Percentiles rank a stretch among this genome's conserved stretches.
Evolutionary conservation across 2,329 filamentous ascomycete species (phyloP).

Genomic region (Monilinia aucupariae): DNA sequence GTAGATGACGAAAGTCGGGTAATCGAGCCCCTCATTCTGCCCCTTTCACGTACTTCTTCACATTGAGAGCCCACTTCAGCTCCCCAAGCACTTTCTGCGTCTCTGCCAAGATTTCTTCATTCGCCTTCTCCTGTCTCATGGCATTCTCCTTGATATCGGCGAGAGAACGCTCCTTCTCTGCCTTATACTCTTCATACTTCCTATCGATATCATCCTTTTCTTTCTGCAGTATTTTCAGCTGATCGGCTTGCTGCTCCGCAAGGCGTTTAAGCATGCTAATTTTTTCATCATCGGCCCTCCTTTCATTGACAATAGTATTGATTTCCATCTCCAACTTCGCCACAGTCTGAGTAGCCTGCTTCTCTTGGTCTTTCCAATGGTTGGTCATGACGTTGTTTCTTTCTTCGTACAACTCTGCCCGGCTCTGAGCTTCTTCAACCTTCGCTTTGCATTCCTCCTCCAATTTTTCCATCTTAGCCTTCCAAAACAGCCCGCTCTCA

Average conservation of each 20-base stretch:
- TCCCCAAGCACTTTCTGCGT: constrained; percentile 57
- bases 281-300: constrained; percentile 55
- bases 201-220: constrained; percentile 57
- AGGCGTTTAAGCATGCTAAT: constrained; percentile 61
- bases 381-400: constrained; percentile 62
- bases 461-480: constrained; percentile 57
- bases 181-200: constrained; percentile 60
- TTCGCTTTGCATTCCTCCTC: constrained; percentile 54
- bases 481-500: constrained; percentile 56
- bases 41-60: constrained; percentile 56
- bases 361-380: constrained; percentile 62
- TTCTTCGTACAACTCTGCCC: constrained; percentile 63
- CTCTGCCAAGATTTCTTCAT: constrained; percentile 53
- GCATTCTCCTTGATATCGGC: constrained; percentile 54
- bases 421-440: constrained; percentile 59
- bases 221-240: constrained; percentile 54
- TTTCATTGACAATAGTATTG: constrained; percentile 48
- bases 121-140: constrained; percentile 53
- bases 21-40: constrained; percentile 41
- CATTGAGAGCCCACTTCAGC: constrained; percentile 66
- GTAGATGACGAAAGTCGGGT: not conserved
- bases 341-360: constrained; percentile 51
- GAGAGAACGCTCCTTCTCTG: constrained; percentile 56
- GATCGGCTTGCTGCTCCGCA: constrained; percentile 67
- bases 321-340: constrained; percentile 50